Evolutionary conservation across 768 basidiomycete genomes (phyloP).

Genomic region (Cystobasidium onofrii): DNA sequence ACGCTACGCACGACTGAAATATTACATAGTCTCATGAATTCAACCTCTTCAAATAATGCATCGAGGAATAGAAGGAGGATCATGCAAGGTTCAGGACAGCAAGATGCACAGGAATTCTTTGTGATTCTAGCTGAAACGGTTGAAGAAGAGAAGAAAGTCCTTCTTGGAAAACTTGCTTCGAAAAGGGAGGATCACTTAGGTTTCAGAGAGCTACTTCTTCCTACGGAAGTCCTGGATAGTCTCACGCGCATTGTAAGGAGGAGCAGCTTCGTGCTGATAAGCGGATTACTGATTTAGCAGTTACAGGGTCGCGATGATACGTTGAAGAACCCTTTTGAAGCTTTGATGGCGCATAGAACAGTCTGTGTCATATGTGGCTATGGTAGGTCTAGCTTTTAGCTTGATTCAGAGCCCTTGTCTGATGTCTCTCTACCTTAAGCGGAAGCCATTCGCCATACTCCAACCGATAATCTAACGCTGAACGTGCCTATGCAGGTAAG

Average conservation of each 20-base stretch:
- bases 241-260: conserved; percentile 33
- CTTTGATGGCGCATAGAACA: conserved; percentile 77
- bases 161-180: conserved; percentile 55
- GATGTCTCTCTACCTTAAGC: no score
- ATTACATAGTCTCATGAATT: conserved; percentile 35
- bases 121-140: conserved; percentile 82
- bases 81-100: conserved; percentile 60
- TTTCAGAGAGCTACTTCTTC: conserved; percentile 57
- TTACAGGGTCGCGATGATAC: background rate
- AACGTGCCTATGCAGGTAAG: conserved; percentile 33
- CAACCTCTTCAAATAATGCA: conserved; percentile 23
- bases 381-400: conserved; percentile 64
- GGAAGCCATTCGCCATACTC: conserved; percentile 31
- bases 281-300: background rate
- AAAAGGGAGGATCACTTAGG: conserved; percentile 55
- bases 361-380: conserved; percentile 85
- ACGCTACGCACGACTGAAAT: conserved; percentile 35
- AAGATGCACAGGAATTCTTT: conserved; percentile 98
- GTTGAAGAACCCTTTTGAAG: conserved; percentile 69
- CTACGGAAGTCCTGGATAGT: background rate
- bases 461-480: conserved; percentile 14
- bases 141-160: conserved; percentile 68
- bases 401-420: no score
- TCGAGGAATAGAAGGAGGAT: conserved; percentile 13
- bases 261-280: background rate